These are phyloP conservation scores for Hymenoscyphus repandus DNA, from an alignment of 2,329 filamentous ascomycete genomes.

Conservation along the genomic window DNA sequence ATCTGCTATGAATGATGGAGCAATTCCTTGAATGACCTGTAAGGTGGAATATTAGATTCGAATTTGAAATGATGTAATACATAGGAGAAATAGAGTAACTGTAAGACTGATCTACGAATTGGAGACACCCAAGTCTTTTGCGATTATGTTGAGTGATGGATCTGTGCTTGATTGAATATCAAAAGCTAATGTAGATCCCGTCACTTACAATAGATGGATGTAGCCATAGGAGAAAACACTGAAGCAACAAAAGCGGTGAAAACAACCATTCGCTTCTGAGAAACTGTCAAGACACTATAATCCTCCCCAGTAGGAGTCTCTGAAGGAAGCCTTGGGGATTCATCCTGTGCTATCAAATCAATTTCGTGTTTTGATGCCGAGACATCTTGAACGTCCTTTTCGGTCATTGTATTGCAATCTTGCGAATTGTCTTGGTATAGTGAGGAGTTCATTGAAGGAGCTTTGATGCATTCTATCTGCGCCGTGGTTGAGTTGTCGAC, in stretches of 20 bases:
- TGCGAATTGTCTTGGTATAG: too few relatives aligned
- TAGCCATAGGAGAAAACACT: slow-evolving; percentile 46
- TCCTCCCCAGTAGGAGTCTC: not conserved
- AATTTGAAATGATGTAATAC: slow-evolving; percentile 28
- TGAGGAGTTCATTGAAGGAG: too few relatives aligned
- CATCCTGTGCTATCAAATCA: too few relatives aligned
- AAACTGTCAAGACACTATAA: slow-evolving; percentile 12
- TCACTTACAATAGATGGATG: slow-evolving; percentile 32
- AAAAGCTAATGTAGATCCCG: slow-evolving; percentile 35
- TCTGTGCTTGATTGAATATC: slow-evolving; percentile 27
- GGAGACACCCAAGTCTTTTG: slow-evolving; percentile 41
- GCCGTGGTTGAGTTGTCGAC: too few relatives aligned
- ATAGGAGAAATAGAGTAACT: slow-evolving; percentile 36
- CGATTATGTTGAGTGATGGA: slow-evolving; percentile 45
- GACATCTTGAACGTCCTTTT: too few relatives aligned
- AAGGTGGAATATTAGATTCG: slow-evolving; percentile 10
- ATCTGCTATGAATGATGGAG: slow-evolving; percentile 51
- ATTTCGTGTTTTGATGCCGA: too few relatives aligned
- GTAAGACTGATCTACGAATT: slow-evolving; percentile 34
- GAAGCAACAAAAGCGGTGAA: slow-evolving; percentile 45
- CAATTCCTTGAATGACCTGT: slow-evolving; percentile 52
- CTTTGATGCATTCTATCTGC: too few relatives aligned
- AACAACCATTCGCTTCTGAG: slow-evolving; percentile 34
- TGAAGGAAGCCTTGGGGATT: too few relatives aligned
- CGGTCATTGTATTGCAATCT: too few relatives aligned